Evolutionary conservation across 495 filamentous ascomycete genomes (phyloP).

Genomic region (Podospora australis): DNA sequence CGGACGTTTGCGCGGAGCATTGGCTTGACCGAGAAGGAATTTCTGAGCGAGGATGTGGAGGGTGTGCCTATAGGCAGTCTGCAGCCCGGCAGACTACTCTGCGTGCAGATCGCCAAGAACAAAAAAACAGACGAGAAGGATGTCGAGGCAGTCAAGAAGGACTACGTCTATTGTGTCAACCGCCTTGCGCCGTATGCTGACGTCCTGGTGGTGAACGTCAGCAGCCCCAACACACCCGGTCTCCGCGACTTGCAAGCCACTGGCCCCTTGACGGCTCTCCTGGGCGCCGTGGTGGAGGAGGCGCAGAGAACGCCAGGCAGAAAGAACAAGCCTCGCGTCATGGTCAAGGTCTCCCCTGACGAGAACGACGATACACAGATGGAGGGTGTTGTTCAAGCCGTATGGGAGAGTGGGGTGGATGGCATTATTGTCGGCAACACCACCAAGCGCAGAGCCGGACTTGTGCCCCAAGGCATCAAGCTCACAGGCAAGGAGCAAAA

Average conservation of each 20-base stretch:
- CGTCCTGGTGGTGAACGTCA: conserved; percentile 93
- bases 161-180: conserved; percentile 83
- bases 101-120: conserved; percentile 98
- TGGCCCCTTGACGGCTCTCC: conserved; percentile 70
- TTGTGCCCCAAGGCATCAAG: conserved; percentile 57
- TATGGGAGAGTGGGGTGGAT: conserved; percentile 78
- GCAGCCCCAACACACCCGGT: conserved; percentile 90
- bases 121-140: conserved; percentile 78
- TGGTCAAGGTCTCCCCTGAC: conserved; percentile 97
- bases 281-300: conserved; percentile 75
- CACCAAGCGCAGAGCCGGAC: conserved; percentile 68
- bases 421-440: conserved; percentile 98
- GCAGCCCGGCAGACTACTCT: conserved; percentile 63
- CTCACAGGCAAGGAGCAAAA: conserved; percentile 60
- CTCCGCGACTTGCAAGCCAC: conserved; percentile 75
- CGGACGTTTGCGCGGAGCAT: conserved; percentile 63
- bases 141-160: conserved; percentile 70
- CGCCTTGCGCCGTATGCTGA: conserved; percentile 80
- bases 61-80: conserved; percentile 66
- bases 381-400: conserved; percentile 77
- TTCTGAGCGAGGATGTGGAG: conserved; percentile 64
- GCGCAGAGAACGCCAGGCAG: conserved; percentile 59
- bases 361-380: conserved; percentile 80
- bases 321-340: conserved; percentile 71
- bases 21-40: conserved; percentile 61